Percentiles rank a stretch among this genome's conserved stretches.
phyloP scores from a whole-genome alignment of 2,329 filamentous ascomycete species.

The Pochonia chlamydosporia region DNA sequence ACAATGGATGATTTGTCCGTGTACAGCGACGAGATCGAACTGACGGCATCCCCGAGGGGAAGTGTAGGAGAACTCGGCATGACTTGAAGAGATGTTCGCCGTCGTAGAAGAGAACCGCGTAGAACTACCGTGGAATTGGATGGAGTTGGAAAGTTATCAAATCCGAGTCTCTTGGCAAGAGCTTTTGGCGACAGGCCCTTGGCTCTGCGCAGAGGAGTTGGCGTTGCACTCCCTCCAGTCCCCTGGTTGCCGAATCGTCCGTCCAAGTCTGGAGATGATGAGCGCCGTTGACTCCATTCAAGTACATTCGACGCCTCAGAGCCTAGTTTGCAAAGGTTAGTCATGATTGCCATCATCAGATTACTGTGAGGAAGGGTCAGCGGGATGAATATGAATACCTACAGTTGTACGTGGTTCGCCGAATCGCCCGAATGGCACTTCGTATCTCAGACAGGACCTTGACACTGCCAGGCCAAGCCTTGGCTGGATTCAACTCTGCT shows the following conservation, averaged over 20 bases:
- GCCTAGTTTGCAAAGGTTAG: conserved; percentile 11
- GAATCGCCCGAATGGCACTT: conserved; percentile 26
- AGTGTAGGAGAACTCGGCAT: conserved; percentile 13
- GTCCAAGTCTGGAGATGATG: conserved; percentile 1
- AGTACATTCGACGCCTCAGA: conserved; percentile 15
- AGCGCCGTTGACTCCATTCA: conserved; percentile 9
- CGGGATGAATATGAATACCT: no score
- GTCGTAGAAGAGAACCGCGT: conserved; percentile 14
- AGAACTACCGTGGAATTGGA: conserved; percentile 24
- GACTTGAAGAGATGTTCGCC: conserved; percentile 20
- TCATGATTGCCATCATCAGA: neutral
- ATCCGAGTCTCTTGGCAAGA: conserved; percentile 19
- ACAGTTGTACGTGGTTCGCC: conserved; percentile 22
- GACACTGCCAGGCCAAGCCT: conserved; percentile 20
- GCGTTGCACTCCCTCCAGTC: neutral
- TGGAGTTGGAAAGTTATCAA: conserved; percentile 17
- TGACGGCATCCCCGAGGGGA: conserved; percentile 15
- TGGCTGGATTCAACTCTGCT: conserved; percentile 13
- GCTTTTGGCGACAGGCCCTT: conserved; percentile 17
- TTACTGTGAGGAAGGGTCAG: neutral
- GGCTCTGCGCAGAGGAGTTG: conserved; percentile 7
- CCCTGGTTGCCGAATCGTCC: neutral
- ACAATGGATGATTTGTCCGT: conserved; percentile 19
- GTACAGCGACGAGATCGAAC: conserved; percentile 20
- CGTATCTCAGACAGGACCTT: conserved; percentile 30